Base-by-base conservation (phyloP, 108 stramenopile genomes). In the Craspedostauros australis region DNA sequence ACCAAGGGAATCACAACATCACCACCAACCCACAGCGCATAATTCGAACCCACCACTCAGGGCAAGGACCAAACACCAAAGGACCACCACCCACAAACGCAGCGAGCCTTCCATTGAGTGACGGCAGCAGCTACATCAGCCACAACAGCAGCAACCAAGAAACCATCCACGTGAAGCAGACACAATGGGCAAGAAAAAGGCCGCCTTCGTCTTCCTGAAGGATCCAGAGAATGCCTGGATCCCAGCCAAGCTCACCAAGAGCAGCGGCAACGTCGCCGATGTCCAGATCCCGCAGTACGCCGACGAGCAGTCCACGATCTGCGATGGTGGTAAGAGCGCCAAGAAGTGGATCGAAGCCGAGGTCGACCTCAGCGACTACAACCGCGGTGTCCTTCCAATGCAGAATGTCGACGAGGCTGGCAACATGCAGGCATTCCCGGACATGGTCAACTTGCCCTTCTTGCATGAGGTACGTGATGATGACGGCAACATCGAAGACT, bases 391-490 rank as follows among this genome's bases (percentile, higher is more conserved):
- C 21, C 57, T 92, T n/a, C 84, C 82, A 0, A 50, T 86, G 63
- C 86, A 86, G 52, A 88, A 92, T 61, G 68, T 79, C 9, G 77
- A 88, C 30, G 75, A 66, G 42, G 33, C 53, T 23, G 80, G 73
- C 26, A 48, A 55, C 20, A 15, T 68, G 46, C 40, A 57, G 28
- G 52, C 57, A 33, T 65, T 74, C 24, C 54, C 64, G 4, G 96
- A 97, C 53, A 86, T 97, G 80, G 91, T 87, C 14, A 84, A 88
- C 42, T 70, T 97, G 23, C 71, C 85, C 19, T 67, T 91, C 58
- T 69, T 97, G 56, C 94, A 95, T 62, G 96, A 97, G 70, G 77
- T 73, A 61, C 32, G 68, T 56, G 9, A 15, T 4, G 22, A 5
- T 26, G n/a, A n/a, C n/a, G n/a, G n/a, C n/a, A n/a, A n/a, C n/a